A percentile compares a stretch with the other conserved stretches of the same genome.
Conservation (phyloP, 1,139 yeast species). For the Pichia cactophila region DNA sequence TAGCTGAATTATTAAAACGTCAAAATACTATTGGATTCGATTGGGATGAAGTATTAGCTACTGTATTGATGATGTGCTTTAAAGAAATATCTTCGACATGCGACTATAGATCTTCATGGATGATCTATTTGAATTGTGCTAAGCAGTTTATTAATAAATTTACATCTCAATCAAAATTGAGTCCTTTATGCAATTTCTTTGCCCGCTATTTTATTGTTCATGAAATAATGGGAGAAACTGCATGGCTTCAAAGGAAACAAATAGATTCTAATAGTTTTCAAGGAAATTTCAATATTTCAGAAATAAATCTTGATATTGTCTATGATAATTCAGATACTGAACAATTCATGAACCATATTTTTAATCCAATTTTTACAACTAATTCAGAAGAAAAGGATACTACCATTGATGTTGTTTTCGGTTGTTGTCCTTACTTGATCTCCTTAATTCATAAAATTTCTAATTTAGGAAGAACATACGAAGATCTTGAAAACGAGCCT, state of each 20-base stretch:
- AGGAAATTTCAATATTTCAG: not conserved
- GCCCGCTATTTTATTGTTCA: conserved; percentile 33
- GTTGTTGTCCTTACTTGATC: conserved; percentile 33
- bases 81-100: conserved; percentile 35
- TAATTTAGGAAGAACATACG: conserved; percentile 31
- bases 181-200: conserved; percentile 30
- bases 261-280: not conserved
- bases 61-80: conserved; percentile 33
- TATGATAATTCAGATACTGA: not conserved
- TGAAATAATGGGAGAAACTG: conserved; percentile 37
- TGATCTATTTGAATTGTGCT: conserved; percentile 32
- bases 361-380: not conserved
- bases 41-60: conserved; percentile 36
- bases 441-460: conserved; percentile 31
- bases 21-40: conserved; percentile 20
- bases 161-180: conserved; percentile 20
- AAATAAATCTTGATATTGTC: not conserved
- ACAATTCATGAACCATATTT: not conserved
- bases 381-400: conserved; percentile 26
- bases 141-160: conserved; percentile 29
- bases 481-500: conserved; percentile 28
- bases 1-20: conserved; percentile 29
- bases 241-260: conserved; percentile 24
- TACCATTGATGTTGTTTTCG: conserved; percentile 32
- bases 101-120: conserved; percentile 30